A percentile compares a stretch with the other conserved stretches of the same genome.
Conservation (phyloP, 2,329 filamentous ascomycete species). For the Incumbomyces lentus region DNA sequence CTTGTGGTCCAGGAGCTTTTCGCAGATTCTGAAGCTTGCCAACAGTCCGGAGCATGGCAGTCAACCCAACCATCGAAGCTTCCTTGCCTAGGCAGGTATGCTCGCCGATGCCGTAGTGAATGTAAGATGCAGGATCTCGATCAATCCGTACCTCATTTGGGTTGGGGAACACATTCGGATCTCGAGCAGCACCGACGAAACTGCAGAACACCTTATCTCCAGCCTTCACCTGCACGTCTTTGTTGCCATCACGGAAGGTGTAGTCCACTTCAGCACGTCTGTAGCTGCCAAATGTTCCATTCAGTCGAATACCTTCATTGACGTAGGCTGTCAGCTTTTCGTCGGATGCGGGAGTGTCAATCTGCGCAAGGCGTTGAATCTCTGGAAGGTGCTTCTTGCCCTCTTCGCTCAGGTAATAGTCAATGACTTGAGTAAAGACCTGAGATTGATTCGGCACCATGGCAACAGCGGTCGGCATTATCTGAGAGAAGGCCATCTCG, state of each 20-base stretch:
- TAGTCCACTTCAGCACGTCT: constrained; percentile 43
- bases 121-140: constrained; percentile 54
- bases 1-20: constrained; percentile 53
- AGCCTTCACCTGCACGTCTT: constrained; percentile 40
- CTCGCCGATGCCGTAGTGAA: constrained; percentile 53
- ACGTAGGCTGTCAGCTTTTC: constrained; percentile 57
- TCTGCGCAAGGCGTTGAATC: constrained; percentile 49
- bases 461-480: constrained; percentile 56
- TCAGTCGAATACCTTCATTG: constrained; percentile 61
- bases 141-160: constrained; percentile 52
- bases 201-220: constrained; percentile 55
- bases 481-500: constrained; percentile 61
- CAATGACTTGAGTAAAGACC: constrained; percentile 61
- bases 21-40: constrained; percentile 52
- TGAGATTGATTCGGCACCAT: constrained; percentile 63
- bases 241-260: constrained; percentile 39
- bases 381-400: constrained; percentile 48
- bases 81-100: constrained; percentile 54
- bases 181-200: constrained; percentile 48
- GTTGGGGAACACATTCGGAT: constrained; percentile 50
- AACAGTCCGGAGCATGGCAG: constrained; percentile 57
- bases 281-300: constrained; percentile 52
- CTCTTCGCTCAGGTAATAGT: constrained; percentile 57
- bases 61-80: constrained; percentile 51
- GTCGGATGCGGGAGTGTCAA: constrained; percentile 48